These are phyloP conservation scores for Powellomyces hirtus DNA, from an alignment of 192 early-diverging fungal species.

Conservation along the genomic window DNA sequence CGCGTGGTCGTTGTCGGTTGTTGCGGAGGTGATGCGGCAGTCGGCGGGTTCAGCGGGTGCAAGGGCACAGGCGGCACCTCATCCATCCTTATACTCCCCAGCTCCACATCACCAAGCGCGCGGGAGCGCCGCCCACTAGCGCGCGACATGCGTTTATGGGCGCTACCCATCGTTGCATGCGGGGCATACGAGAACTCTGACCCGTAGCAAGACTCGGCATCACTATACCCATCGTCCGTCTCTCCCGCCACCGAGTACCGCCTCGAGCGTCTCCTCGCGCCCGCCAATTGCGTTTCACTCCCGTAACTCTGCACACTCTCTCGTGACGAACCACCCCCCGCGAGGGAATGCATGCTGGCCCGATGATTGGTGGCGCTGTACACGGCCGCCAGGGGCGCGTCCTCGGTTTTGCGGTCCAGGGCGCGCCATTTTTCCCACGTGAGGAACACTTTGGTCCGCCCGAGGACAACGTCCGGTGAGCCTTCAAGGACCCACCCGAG, in stretches of 20 bases:
- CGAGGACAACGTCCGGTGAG: conserved; percentile 20
- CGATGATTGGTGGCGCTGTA: not conserved
- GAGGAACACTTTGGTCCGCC: conserved; percentile 28
- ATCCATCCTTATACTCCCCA: conserved; percentile 14
- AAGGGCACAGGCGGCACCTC: not conserved
- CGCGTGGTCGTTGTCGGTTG: conserved; percentile 49
- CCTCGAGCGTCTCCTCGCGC: not conserved
- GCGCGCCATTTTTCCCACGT: conserved; percentile 15
- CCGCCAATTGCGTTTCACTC: not conserved
- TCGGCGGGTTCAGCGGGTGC: not conserved
- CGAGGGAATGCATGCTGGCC: not conserved
- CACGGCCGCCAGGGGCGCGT: not conserved
- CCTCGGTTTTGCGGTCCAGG: conserved; percentile 12
- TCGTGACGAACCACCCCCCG: no score
- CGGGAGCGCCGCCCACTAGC: not conserved
- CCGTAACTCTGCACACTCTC: not conserved
- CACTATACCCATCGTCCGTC: conserved; percentile 1
- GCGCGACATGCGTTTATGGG: no score
- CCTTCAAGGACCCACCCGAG: not conserved
- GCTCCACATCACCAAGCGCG: conserved; percentile 25
- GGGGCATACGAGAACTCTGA: conserved; percentile 33
- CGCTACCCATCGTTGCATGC: not conserved
- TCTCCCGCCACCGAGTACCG: not conserved
- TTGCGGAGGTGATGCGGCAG: not conserved
- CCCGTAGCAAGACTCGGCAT: conserved; percentile 33